Conservation (phyloP, 129 eudicot genomes). For the Artemisia annua region DNA sequence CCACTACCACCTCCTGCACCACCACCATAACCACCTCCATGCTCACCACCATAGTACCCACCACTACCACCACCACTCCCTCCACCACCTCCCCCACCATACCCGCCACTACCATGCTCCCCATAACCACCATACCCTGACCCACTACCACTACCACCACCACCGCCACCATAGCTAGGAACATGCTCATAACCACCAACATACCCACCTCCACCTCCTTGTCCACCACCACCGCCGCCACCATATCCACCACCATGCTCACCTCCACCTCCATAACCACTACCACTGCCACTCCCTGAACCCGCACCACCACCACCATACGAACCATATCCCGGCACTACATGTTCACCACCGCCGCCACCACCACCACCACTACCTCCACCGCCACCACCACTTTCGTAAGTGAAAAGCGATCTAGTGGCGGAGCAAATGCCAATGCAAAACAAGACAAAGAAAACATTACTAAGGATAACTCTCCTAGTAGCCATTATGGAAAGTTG, state of each 20-base stretch:
- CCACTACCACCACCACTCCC: slow-evolving; percentile 45
- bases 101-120: slow-evolving; percentile 42
- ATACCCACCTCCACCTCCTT: slow-evolving; percentile 40
- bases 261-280: slow-evolving; percentile 39
- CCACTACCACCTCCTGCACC: slow-evolving; percentile 38
- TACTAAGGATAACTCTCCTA: slow-evolving; percentile 20
- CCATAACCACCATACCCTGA: slow-evolving; percentile 50
- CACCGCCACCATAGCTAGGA: slow-evolving; percentile 41
- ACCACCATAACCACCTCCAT: slow-evolving; percentile 46
- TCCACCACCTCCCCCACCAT: slow-evolving; percentile 50
- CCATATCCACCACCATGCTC: slow-evolving; percentile 40
- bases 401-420: slow-evolving; percentile 43
- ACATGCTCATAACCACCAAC: slow-evolving; percentile 32
- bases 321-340: slow-evolving; percentile 12
- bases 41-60: slow-evolving; percentile 44
- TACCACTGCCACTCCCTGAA: slow-evolving; percentile 38
- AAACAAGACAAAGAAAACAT: slow-evolving; percentile 40
- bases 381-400: slow-evolving; percentile 32
- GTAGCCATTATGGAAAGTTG: slow-evolving; percentile 43
- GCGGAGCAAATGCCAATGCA: slow-evolving; percentile 47
- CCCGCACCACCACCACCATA: slow-evolving; percentile 36
- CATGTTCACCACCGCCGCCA: slow-evolving; percentile 39
- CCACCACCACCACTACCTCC: slow-evolving; percentile 8
- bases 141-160: slow-evolving; percentile 45
- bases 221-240: slow-evolving; percentile 37